Evolutionary conservation across 805 yeast species (phyloP), one percentile per base, ranked within the genome.

Genomic region (Monosporozyma servazzii): DNA sequence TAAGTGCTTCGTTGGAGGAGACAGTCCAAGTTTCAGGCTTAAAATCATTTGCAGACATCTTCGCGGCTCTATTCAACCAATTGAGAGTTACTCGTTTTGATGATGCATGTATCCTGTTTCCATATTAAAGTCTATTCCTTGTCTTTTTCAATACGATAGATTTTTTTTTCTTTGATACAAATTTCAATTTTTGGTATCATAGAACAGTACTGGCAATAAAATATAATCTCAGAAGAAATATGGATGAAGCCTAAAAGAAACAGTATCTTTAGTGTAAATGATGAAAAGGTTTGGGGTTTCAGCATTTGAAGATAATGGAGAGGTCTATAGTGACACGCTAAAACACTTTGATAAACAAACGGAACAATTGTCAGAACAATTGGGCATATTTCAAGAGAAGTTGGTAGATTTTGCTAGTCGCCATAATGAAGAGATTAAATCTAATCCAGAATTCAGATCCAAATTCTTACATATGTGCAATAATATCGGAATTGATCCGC

Each of bases 401-500:
- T 70, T 91, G 37, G 68, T 84, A n/a, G 79, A 79, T 56, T 88
- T 88, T 67, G 88, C 93, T 13, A 73, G 72, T 41, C 84, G 82
- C 21, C 88, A 89, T 63, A 81, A 82, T 10, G 73, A 74, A 7
- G 88, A 85, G 56, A 81, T 90, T 44, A 69, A 77, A 49, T 73
- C 72, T 46, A 83, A 86, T 62, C 75, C 82, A 0, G 79, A 79
- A 51, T 78, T 88, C 59, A 72, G 95, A 30, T 70, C 76, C 29
- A 83, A 86, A 62, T 88, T 89, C 65, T 80, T 87, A 37, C 76
- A 78, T 53, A 82, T 90, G 71, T 88, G 96, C 60, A 71, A 77
- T 3, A 78, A 82, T 57, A 82, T 89, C 29, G 96, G 96, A 1
- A 82, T 89, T 18, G 96, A 90, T 64, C 93, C 96, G 0, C 65